Percentiles rank a stretch among this genome's conserved stretches.
These are phyloP conservation scores for Pholiota conissans DNA, from an alignment of 768 basidiomycete genomes.

Conservation along the genomic window DNA sequence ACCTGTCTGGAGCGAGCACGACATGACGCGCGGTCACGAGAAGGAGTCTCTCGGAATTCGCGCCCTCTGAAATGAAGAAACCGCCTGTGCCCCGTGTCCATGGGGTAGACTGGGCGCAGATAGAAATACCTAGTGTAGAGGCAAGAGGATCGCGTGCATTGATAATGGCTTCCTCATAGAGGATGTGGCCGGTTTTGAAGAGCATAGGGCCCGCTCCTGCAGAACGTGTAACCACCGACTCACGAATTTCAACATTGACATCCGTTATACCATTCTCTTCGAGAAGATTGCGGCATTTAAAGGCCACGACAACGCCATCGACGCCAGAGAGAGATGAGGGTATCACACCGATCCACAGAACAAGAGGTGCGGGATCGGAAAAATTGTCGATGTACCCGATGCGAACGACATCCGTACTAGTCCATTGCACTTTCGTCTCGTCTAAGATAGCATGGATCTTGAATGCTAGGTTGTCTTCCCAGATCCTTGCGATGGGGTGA, in stretches of 20 bases:
- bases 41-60: constrained; percentile 22
- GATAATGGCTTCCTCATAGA: too few relatives aligned
- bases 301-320: constrained; percentile 26
- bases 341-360: constrained; percentile 33
- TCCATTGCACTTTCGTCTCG: constrained; percentile 22
- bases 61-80: constrained; percentile 26
- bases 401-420: constrained; percentile 27
- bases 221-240: too few relatives aligned
- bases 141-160: too few relatives aligned
- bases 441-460: constrained; percentile 8
- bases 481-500: constrained; percentile 20
- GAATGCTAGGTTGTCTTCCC: constrained; percentile 21
- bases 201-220: too few relatives aligned
- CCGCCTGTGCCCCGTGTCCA: constrained; percentile 30
- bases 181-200: too few relatives aligned
- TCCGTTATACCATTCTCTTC: too few relatives aligned
- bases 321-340: constrained; percentile 27
- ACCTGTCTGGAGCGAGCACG: constrained; percentile 13
- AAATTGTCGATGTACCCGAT: constrained; percentile 21
- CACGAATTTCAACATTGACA: too few relatives aligned
- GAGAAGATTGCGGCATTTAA: too few relatives aligned
- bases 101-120: constrained; percentile 24
- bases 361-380: constrained; percentile 18
- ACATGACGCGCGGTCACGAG: constrained; percentile 31
- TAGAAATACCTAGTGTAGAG: constrained; percentile 27